Percentiles rank a stretch among this genome's conserved stretches.
Evolutionary conservation across 2,329 filamentous ascomycete species (phyloP).

Genomic region (Cordyceps farinosa): DNA sequence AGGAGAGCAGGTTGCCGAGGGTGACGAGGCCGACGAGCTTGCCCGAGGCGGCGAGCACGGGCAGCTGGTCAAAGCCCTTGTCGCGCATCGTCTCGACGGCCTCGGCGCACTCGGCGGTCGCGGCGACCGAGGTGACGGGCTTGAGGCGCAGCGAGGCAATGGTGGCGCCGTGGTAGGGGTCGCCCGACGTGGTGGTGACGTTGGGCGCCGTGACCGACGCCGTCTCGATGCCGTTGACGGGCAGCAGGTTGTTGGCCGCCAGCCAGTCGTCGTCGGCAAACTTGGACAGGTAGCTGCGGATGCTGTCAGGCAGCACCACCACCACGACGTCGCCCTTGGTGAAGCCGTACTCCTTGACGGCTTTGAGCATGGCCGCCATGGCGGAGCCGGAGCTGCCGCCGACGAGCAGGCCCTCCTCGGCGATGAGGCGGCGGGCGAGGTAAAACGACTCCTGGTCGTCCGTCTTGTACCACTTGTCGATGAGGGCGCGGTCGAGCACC

Average conservation of each 20-base stretch:
- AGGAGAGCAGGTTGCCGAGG: conserved; percentile 87
- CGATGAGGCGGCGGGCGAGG: conserved; percentile 84
- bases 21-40: conserved; percentile 90
- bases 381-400: conserved; percentile 93
- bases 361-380: conserved; percentile 75
- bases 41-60: conserved; percentile 69
- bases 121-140: conserved; percentile 81
- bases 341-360: conserved; percentile 72
- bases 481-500: conserved; percentile 73
- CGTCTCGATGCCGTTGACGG: conserved; percentile 51
- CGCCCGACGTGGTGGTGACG: conserved; percentile 42
- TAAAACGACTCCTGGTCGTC: conserved; percentile 87
- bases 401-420: conserved; percentile 89
- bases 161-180: conserved; percentile 74
- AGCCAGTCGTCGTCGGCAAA: conserved; percentile 99
- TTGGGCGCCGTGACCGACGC: conserved; percentile 37
- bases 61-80: conserved; percentile 95
- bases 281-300: conserved; percentile 95
- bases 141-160: conserved; percentile 83
- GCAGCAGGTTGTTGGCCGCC: conserved; percentile 87
- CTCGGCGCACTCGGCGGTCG: conserved; percentile 69
- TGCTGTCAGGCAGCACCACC: conserved; percentile 90
- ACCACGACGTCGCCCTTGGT: conserved; percentile 84
- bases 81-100: conserved; percentile 98
- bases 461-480: conserved; percentile 98